Evolutionary conservation across 1,284 basidiomycete genomes (phyloP).

Genomic region (Pseudozyma tsukubaensis): DNA sequence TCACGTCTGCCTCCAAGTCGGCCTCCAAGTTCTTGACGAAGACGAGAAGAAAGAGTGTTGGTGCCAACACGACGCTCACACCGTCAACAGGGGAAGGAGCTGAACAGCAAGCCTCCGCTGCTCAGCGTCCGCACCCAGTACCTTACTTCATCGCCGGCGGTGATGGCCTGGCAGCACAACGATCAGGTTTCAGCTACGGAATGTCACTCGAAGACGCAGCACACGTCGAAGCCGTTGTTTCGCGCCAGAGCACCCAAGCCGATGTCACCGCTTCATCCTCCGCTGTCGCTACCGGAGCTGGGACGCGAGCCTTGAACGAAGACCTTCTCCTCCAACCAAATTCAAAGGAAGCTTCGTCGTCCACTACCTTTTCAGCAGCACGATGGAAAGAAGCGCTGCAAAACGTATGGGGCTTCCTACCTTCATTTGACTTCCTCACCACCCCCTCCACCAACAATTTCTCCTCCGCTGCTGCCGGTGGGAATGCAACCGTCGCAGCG

Average conservation of each 20-base stretch:
- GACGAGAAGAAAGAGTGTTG: slow-evolving; percentile 23
- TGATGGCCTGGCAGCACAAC: slow-evolving; percentile 29
- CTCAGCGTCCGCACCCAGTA: slow-evolving; percentile 19
- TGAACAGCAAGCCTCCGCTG: not conserved
- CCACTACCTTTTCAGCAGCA: slow-evolving; percentile 5
- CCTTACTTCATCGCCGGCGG: slow-evolving; percentile 15
- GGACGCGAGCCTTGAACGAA: too few relatives aligned
- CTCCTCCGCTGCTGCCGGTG: not conserved
- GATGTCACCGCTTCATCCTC: slow-evolving; percentile 7
- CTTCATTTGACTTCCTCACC: slow-evolving; percentile 28
- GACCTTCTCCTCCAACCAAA: too few relatives aligned
- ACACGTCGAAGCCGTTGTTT: slow-evolving; percentile 39
- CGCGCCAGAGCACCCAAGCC: slow-evolving; percentile 25
- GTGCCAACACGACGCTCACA: not conserved
- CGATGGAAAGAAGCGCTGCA: slow-evolving; percentile 31
- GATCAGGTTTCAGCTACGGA: slow-evolving; percentile 43
- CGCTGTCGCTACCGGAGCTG: not conserved
- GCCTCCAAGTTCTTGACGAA: slow-evolving; percentile 32
- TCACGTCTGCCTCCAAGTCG: slow-evolving; percentile 22
- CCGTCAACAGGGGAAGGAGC: not conserved
- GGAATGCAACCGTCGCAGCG: not conserved
- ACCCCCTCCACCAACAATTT: not conserved
- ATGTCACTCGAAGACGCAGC: slow-evolving; percentile 39
- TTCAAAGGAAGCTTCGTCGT: not conserved
- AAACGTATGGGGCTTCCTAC: slow-evolving; percentile 44